Base-by-base conservation (phyloP, 2,329 filamentous ascomycete species). In the Cladorrhinum sp. region DNA sequence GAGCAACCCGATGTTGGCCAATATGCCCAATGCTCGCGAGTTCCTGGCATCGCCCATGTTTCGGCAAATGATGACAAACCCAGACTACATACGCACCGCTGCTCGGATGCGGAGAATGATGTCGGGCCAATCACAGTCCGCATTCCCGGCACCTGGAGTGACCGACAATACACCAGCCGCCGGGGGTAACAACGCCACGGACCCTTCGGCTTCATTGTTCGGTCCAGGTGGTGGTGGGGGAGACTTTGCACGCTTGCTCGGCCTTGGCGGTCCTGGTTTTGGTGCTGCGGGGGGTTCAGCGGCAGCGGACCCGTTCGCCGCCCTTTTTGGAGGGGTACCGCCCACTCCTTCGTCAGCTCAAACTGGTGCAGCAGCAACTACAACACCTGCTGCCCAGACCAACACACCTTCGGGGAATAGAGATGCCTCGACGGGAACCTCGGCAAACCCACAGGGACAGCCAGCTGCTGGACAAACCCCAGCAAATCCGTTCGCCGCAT, bases 1-100 rank as follows among this genome's bases (percentile, higher is more conserved):
- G 69, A 86, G 89, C 71, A 96, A 96, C 72, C 95, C 95, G 2
- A 88, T 92, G 82, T 80, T 92, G 18, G 84, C 88, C 69, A 83
- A 86, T 62, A 85, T 90, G 74, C 90, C 90, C 46, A 85, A 89
- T 62, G 90, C 91, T 21, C 86, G 92, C 68, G 86, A 96, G 71
- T 89, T 97, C 75, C 85, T 99, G 69, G 88, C 92, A 63, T 95
- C 93, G 23, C 93, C 93, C 0, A 85, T 92, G 65, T 92, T 98
- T 77, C 86, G 95, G 70, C 84, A 90, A 56, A 95, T 98, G 90
- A 88, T 99, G 82, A 94, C 92, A 64, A 92, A 96, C 72, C 95
- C 95, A 3, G 86, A 92, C 50, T 86, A 92, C 68, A 85, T 99
- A 66, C 83, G 92, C 61, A 87, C 90, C 73, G 91, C 93, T 69